Evolutionary conservation across 2,329 filamentous ascomycete genomes (phyloP).

Genomic region (Graphilbum fragrans): DNA sequence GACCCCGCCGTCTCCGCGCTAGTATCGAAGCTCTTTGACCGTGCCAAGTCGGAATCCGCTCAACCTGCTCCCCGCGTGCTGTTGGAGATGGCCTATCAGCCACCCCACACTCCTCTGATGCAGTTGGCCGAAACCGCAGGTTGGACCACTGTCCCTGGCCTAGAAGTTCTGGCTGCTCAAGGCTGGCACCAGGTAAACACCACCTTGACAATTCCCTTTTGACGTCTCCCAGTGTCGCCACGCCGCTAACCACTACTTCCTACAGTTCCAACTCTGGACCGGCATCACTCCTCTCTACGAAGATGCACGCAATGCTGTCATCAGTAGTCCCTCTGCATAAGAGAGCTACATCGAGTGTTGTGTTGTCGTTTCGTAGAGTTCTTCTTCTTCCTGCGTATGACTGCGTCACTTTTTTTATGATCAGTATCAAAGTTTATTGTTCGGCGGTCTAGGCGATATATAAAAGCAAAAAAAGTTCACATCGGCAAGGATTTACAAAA

Average conservation of each 20-base stretch:
- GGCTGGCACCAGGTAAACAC: conserved; percentile 67
- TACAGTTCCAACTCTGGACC: conserved; percentile 72
- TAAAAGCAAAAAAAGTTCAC: not conserved
- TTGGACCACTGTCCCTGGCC: conserved; percentile 74
- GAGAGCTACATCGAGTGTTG: no score
- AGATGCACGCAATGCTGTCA: conserved; percentile 51
- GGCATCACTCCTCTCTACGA: conserved; percentile 63
- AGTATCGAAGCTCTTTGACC: conserved; percentile 40
- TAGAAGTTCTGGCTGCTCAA: conserved; percentile 84
- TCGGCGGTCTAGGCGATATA: not conserved
- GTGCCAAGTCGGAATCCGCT: conserved; percentile 16
- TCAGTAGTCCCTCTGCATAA: no score
- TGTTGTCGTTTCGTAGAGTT: no score
- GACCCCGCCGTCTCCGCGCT: conserved; percentile 57
- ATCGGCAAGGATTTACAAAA: not conserved
- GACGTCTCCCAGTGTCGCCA: no score
- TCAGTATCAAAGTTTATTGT: not conserved
- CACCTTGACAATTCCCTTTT: not conserved
- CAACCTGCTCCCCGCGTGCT: conserved; percentile 41
- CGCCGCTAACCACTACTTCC: conserved; percentile 5
- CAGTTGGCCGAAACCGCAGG: conserved; percentile 63
- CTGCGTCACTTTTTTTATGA: no score
- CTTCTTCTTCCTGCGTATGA: no score
- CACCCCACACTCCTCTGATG: conserved; percentile 72
- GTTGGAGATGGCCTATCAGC: conserved; percentile 96